A percentile compares a stretch with the other conserved stretches of the same genome.
Evolutionary conservation across 345 rosid genomes (phyloP).

Genomic region (Eucalyptus sideroxylon): DNA sequence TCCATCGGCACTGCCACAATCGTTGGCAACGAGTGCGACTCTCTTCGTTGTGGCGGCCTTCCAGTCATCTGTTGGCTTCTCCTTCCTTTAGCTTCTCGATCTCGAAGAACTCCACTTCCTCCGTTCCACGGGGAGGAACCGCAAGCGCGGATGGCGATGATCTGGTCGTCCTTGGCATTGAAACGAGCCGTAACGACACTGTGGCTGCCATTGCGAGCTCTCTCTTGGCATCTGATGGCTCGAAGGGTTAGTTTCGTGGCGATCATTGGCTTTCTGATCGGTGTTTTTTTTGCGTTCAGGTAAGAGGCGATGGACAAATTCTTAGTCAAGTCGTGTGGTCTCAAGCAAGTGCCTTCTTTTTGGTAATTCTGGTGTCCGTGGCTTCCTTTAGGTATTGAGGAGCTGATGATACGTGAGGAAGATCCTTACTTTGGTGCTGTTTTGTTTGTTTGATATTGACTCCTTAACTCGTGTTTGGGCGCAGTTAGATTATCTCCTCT

Average conservation of each 20-base stretch:
- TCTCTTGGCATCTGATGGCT: not conserved
- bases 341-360: conserved; percentile 44
- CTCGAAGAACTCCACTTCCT: not conserved
- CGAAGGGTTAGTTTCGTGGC: not conserved
- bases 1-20: not conserved
- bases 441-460: not conserved
- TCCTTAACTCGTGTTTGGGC: not conserved
- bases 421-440: not conserved
- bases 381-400: not conserved
- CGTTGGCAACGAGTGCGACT: not conserved
- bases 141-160: not conserved
- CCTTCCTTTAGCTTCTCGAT: not conserved
- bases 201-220: conserved; percentile 72
- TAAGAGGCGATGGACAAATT: conserved; percentile 70
- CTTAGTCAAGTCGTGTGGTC: conserved; percentile 92
- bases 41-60: no score
- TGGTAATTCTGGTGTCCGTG: not conserved
- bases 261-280: not conserved
- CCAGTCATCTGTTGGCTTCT: rapidly evolving
- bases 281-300: conserved; percentile 23
- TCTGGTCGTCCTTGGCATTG: conserved; percentile 75
- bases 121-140: not conserved
- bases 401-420: not conserved
- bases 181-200: conserved; percentile 86
- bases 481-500: not conserved